These are phyloP conservation scores for Penicillium daleae DNA, from an alignment of 495 filamentous ascomycete species.

Conservation along the genomic window DNA sequence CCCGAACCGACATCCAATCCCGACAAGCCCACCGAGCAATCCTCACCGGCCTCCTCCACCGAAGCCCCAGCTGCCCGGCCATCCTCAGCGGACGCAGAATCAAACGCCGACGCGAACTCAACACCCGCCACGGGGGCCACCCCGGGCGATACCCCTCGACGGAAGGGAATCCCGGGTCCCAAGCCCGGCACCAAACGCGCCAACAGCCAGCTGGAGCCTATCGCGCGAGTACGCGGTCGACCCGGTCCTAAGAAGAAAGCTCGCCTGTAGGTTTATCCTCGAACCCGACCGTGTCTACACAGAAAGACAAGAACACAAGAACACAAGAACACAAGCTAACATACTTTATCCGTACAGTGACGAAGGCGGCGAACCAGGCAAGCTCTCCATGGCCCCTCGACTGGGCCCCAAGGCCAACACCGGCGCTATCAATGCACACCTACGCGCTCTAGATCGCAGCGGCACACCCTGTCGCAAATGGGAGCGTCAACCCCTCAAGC, in stretches of 20 bases:
- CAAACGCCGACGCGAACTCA: slow-evolving; percentile 58
- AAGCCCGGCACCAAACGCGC: slow-evolving; percentile 64
- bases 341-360: slow-evolving; percentile 48
- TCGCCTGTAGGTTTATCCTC: slow-evolving; percentile 64
- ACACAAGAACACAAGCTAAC: slow-evolving; percentile 22
- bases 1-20: slow-evolving; percentile 28
- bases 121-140: slow-evolving; percentile 57
- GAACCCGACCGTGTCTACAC: background rate
- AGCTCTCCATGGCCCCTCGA: slow-evolving; percentile 62
- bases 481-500: slow-evolving; percentile 75
- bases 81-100: slow-evolving; percentile 55
- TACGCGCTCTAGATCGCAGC: slow-evolving; percentile 88
- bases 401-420: slow-evolving; percentile 97
- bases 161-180: slow-evolving; percentile 60
- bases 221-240: slow-evolving; percentile 74
- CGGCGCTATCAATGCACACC: slow-evolving; percentile 94
- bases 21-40: slow-evolving; percentile 50
- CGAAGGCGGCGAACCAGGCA: slow-evolving; percentile 60
- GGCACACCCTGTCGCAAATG: slow-evolving; percentile 92
- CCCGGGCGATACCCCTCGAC: slow-evolving; percentile 54
- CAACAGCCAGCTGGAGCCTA: slow-evolving; percentile 59
- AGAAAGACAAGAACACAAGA: background rate
- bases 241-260: slow-evolving; percentile 96
- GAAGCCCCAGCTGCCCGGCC: slow-evolving; percentile 56
- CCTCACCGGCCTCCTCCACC: slow-evolving; percentile 52